Evolutionary conservation across 257 asterid species (phyloP), one percentile per base, ranked within the genome.

Genomic region (Nemophila menziesii): DNA sequence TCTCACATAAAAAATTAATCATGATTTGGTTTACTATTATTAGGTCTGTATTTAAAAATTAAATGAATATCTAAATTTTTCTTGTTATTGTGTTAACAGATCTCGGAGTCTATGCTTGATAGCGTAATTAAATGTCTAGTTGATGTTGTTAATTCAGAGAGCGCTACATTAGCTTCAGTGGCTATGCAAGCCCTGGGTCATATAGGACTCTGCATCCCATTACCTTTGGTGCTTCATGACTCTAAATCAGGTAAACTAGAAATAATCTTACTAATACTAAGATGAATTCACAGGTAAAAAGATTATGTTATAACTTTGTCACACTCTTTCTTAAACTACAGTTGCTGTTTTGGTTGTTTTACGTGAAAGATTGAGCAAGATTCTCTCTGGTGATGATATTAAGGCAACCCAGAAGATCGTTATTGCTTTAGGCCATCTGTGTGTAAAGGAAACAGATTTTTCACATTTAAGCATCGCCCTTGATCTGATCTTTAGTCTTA

Each of bases 111-210:
- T 12, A 66, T 72, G 71, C 83, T 85, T 75, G 87, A 81, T 59
- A 72, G 66, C 69, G 73, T 68, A 55, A 56, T 81, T 61, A 72
- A 76, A 64, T 78, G 93, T 68, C 77, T 90, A 62, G 92, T 77
- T 37, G 82, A 69, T 56, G 61, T 84, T 27, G 70, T 71, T 58
- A 78, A 74, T 56, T 61, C 41, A 18, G 98, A 89, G 73, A 72
- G 73, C 33, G 65, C 77, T 22, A 41, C 86, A 43, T 63, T 84
- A 68, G 96, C 98, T 72, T 84, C 93, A 26, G 69, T 69, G 52
- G 94, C 93, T 37, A 72, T 84, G 87, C 86, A 81, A 80, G 80
- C 96, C 39, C 72, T 89, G 63, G 98, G 98, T 57, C 95, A 84
- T 69, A 77, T 89, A 71, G 98, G 96, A 62, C 78, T 84, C 58